phyloP scores from a whole-genome alignment of 1,284 basidiomycete genomes.

The Pseudomicrostroma phylloplanum region DNA sequence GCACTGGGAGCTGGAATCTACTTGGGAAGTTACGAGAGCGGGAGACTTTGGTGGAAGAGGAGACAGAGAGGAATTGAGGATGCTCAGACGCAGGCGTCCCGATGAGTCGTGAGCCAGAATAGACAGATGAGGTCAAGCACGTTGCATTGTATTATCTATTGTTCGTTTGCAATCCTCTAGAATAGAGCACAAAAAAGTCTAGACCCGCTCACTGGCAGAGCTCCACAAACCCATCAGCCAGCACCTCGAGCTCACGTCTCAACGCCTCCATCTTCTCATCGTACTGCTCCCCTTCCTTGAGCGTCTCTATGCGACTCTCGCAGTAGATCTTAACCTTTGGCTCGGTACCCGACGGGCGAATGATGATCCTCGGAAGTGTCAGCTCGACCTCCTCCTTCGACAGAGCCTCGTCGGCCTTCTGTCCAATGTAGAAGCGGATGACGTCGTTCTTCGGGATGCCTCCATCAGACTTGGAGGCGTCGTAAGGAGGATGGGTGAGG shows the following conservation, averaged over 20 bases:
- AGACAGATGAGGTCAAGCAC: background rate
- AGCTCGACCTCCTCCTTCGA: conserved; percentile 29
- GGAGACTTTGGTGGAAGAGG: conserved; percentile 35
- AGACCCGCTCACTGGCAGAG: background rate
- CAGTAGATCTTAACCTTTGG: conserved; percentile 38
- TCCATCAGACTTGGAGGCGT: conserved; percentile 22
- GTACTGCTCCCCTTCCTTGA: background rate
- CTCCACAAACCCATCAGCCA: background rate
- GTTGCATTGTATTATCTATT: too few relatives aligned
- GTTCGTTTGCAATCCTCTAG: too few relatives aligned
- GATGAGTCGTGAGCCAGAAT: background rate
- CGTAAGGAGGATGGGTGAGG: conserved; percentile 19
- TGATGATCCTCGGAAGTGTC: conserved; percentile 32
- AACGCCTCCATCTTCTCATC: background rate
- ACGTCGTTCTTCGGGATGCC: conserved; percentile 41
- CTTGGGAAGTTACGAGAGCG: conserved; percentile 38
- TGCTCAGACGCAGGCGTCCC: too few relatives aligned
- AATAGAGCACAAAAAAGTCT: background rate
- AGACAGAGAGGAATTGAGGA: background rate
- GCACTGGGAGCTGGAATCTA: conserved; percentile 43
- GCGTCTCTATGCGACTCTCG: conserved; percentile 16
- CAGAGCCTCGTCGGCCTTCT: conserved; percentile 16
- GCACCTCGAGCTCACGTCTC: background rate
- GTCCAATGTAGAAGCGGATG: conserved; percentile 34
- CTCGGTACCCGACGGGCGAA: conserved; percentile 39